Conservation (phyloP, 2,329 filamentous ascomycete genomes). For the Bipolaris victoriae region DNA sequence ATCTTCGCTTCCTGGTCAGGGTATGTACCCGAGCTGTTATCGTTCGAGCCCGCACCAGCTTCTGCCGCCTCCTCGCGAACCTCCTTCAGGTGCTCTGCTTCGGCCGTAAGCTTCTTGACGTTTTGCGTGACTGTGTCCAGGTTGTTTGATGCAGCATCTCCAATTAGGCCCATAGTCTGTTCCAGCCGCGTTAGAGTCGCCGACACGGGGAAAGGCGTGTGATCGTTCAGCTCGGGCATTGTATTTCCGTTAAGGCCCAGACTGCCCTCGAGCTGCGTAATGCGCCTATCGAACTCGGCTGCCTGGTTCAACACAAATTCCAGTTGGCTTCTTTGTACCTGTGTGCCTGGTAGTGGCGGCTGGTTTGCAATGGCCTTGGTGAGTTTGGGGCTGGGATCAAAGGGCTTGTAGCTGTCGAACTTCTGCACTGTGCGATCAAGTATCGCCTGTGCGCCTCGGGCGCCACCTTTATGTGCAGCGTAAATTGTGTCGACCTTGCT, state of each 20-base stretch:
- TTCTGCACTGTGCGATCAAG: slow-evolving; percentile 43
- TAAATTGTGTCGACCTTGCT: slow-evolving; percentile 71
- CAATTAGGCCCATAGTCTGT: slow-evolving; percentile 77
- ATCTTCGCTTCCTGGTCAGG: slow-evolving; percentile 83
- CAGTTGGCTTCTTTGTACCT: slow-evolving; percentile 42
- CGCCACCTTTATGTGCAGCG: slow-evolving; percentile 49
- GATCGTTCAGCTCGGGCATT: slow-evolving; percentile 64
- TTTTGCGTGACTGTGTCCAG: slow-evolving; percentile 74
- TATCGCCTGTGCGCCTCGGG: slow-evolving; percentile 45
- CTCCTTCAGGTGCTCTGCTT: slow-evolving; percentile 75
- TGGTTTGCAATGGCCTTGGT: slow-evolving; percentile 38
- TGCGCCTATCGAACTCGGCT: slow-evolving; percentile 84
- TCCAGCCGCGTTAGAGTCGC: slow-evolving; percentile 82
- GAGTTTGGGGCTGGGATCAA: slow-evolving; percentile 34
- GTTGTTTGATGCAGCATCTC: slow-evolving; percentile 72
- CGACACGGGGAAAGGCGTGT: slow-evolving; percentile 68
- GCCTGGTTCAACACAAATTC: slow-evolving; percentile 75
- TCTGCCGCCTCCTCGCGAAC: slow-evolving; percentile 38
- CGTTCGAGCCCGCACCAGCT: slow-evolving; percentile 12
- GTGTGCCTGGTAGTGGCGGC: slow-evolving; percentile 42
- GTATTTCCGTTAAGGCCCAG: slow-evolving; percentile 78
- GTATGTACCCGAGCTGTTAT: slow-evolving; percentile 47
- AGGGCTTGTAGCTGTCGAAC: slow-evolving; percentile 43
- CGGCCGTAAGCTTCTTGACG: slow-evolving; percentile 71
- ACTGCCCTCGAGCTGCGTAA: slow-evolving; percentile 77